A percentile compares a stretch with the other conserved stretches of the same genome.
Evolutionary conservation across 768 basidiomycete species (phyloP).

Genomic region (Antrodiella citrinella): DNA sequence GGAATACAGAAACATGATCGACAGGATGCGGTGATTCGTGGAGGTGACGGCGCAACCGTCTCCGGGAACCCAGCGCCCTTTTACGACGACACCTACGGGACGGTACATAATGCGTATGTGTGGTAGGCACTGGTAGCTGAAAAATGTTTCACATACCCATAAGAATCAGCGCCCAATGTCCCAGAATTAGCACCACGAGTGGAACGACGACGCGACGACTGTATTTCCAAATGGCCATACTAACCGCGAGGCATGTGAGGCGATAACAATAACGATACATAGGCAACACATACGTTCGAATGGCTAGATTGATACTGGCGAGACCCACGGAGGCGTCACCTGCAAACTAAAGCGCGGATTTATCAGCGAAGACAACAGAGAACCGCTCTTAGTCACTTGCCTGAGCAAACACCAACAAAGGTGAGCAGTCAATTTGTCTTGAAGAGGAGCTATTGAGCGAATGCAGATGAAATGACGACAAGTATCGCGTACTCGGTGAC

Average conservation of each 20-base stretch:
- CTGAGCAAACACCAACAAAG: constrained; percentile 60
- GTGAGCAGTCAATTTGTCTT: constrained; percentile 47
- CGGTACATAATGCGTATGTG: background rate
- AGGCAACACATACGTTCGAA: constrained; percentile 60
- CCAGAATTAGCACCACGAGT: constrained; percentile 49
- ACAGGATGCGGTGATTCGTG: constrained; percentile 52
- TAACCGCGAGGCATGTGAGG: constrained; percentile 19
- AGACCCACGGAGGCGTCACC: constrained; percentile 63
- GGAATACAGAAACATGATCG: constrained; percentile 62
- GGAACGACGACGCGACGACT: constrained; percentile 43
- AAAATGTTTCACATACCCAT: constrained; percentile 37
- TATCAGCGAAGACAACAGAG: background rate
- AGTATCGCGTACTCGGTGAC: constrained; percentile 5
- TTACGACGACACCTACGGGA: constrained; percentile 44
- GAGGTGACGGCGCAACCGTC: constrained; percentile 47
- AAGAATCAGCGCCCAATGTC: constrained; percentile 64
- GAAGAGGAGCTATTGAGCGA: background rate
- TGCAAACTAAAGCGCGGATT: constrained; percentile 26
- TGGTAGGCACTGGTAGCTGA: background rate
- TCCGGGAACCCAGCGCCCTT: constrained; percentile 43
- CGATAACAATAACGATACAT: too few species aligned
- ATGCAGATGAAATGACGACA: background rate
- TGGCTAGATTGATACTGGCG: constrained; percentile 62
- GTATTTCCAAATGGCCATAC: constrained; percentile 67
- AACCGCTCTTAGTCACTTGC: constrained; percentile 17